These are phyloP conservation scores for Fraxinus floribunda DNA, from an alignment of 305 asterid genomes.

Conservation along the genomic window DNA sequence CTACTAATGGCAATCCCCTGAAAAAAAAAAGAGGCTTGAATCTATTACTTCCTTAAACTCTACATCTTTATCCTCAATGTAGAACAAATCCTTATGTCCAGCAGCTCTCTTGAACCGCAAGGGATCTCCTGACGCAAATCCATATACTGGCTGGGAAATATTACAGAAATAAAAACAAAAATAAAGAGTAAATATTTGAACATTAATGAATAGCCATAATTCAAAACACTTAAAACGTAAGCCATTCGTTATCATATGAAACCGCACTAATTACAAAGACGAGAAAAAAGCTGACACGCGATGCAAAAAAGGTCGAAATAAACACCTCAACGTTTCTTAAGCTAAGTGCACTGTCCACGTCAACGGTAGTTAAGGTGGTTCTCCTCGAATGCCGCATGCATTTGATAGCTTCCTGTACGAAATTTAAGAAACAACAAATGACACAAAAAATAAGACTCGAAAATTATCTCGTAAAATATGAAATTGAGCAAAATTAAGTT, in stretches of 20 bases:
- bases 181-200: background rate
- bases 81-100: slow-evolving; percentile 90
- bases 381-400: slow-evolving; percentile 97
- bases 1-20: background rate
- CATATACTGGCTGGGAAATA: slow-evolving; percentile 71
- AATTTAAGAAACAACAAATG: slow-evolving; percentile 12
- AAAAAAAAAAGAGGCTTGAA: background rate
- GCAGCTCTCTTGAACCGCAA: slow-evolving; percentile 81
- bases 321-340: slow-evolving; percentile 86
- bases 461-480: slow-evolving; percentile 2
- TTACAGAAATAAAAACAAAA: slow-evolving; percentile 22
- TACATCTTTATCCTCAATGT: slow-evolving; percentile 79
- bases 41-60: slow-evolving; percentile 85
- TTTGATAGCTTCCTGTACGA: slow-evolving; percentile 81
- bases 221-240: background rate
- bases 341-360: slow-evolving; percentile 87
- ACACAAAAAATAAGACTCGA: slow-evolving; percentile 1
- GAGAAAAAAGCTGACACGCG: background rate
- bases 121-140: slow-evolving; percentile 89
- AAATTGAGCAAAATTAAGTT: slow-evolving; percentile 4
- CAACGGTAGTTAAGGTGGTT: slow-evolving; percentile 81
- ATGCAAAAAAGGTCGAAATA: background rate
- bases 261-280: background rate
- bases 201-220: background rate
- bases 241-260: background rate